These are phyloP conservation scores for Scedosporium minutisporum DNA, from an alignment of 2,329 filamentous ascomycete genomes.

Conservation along the genomic window DNA sequence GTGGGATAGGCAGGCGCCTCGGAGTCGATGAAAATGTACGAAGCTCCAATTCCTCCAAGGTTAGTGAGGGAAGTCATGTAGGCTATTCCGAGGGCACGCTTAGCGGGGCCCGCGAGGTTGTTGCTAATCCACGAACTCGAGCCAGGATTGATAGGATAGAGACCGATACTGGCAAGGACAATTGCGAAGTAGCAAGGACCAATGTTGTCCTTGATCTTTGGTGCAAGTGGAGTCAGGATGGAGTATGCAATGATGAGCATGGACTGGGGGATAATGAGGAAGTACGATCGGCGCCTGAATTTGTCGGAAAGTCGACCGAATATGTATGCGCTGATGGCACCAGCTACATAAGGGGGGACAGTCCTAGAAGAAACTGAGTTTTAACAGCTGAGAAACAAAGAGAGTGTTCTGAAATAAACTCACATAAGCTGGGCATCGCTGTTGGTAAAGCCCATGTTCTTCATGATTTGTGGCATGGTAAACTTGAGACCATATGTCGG, in stretches of 20 bases:
- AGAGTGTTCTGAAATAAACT: neutral
- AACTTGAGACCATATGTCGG: conserved; percentile 22
- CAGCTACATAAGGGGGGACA: conserved; percentile 23
- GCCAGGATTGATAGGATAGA: conserved; percentile 24
- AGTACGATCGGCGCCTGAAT: conserved; percentile 7
- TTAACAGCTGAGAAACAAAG: too few species aligned
- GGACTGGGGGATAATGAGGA: conserved; percentile 7
- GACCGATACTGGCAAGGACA: conserved; percentile 25
- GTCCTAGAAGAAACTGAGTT: conserved; percentile 5
- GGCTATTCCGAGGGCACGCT: conserved; percentile 24
- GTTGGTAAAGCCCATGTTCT: conserved; percentile 26
- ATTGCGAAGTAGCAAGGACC: conserved; percentile 26
- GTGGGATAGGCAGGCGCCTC: conserved; percentile 17
- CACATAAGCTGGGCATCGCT: conserved; percentile 15
- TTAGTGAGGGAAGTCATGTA: conserved; percentile 18
- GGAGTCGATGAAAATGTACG: conserved; percentile 15
- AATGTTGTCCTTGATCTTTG: conserved; percentile 21
- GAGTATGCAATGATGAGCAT: conserved; percentile 7
- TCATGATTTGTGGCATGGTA: conserved; percentile 26
- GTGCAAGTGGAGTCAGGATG: conserved; percentile 19
- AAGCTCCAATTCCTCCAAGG: conserved; percentile 15
- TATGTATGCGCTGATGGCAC: conserved; percentile 6
- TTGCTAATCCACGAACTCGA: conserved; percentile 25
- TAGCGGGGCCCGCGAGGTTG: conserved; percentile 23
- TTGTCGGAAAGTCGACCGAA: conserved; percentile 7